Base-by-base conservation (phyloP, 1,139 yeast species). In the Hansenula sp. region DNA sequence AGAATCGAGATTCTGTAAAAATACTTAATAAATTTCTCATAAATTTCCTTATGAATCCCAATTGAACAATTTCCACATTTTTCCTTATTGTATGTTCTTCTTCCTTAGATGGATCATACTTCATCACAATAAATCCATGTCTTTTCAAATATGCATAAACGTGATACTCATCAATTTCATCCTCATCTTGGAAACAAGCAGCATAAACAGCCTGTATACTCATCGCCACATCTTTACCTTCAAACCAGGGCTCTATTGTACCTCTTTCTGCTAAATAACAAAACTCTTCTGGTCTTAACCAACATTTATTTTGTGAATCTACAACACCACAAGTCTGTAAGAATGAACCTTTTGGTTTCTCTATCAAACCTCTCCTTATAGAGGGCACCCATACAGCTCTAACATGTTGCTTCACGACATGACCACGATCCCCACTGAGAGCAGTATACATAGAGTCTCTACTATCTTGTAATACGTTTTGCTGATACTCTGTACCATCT, bases 211-310 rank as follows among this genome's bases (percentile, higher is more conserved):
- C 82, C 48, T 86, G 83, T 25, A 90, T 61, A 40, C 82, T 74
- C 57, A 89, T 57, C 3, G 79, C 73, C 11, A 65, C 59, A 6
- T 64, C 73, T 11, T 55, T 48, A 1, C 45, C 47, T 14, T 54
- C 50, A 11, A 68, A 60, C 56, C 69, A 78, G 18, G 86, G 76
- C 21, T 78, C 68, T 59, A 88, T 68, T 2, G 88, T 76, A 0
- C 97, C 97, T 56, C 97, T 69, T 59, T 90, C 96, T 2, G 82
- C 76, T 42, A 90, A 66, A 58, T 89, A 90, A 1, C 88, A 64
- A 5, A 82, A 73, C 53, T 90, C 97, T 44, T 86, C 78, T 11
- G 78, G 74, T 18, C 64, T 66, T 32, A 90, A 64, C 68, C 76
- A 70, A 19, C 73, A 68, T 21, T 62, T 62, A 2, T 77, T 77